Evolutionary conservation across 2,329 filamentous ascomycete genomes (phyloP), one percentile per base, ranked within the genome.

Genomic region (Diplocarpon mali): DNA sequence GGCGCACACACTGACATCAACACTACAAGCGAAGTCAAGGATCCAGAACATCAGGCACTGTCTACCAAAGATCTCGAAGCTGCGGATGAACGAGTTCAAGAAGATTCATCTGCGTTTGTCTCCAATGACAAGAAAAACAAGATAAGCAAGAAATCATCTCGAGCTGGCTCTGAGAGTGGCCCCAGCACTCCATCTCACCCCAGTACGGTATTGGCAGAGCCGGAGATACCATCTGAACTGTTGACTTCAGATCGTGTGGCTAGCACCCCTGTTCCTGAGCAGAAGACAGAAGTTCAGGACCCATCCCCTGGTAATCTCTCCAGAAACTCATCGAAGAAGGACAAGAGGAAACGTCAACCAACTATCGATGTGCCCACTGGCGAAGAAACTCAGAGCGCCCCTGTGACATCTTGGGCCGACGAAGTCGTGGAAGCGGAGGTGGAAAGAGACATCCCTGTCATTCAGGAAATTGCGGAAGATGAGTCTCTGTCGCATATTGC

Each of bases 331-430:
- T 54, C 54, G n/a, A 61, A 59, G 41, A 56, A 59, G 39, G 59
- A 60, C 20, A 62, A 62, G 47, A 52, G 57, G 47, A 60, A 60
- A 38, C 53, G 56, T 8, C 58, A 60, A 51, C 41, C 52, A 14
- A 57, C 53, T 12, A 37, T 50, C 28, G 49, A 52, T 37, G 32
- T 42, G 5, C 37, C 37, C 11, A 42, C 42, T 0, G 45, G 40
- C 13, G 44, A 41, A 35, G 34, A 44, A 40, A 45, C 38, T 15
- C 5, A 38, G 20, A 17, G 44, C n/a, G 29, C 38, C 12, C 49
- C 51, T 20, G 14, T 53, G 13, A 59, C 53, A 16, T 55, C 56
- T 24, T 61, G 58, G 58, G 57, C 57, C 15, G 51, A 57, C 37
- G 57, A 61, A 43, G 51, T 57, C 34, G 52, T 60, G 53, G 58